A percentile compares a stretch with the other conserved stretches of the same genome.
These are phyloP conservation scores for Selaginella tamariscina DNA, from an alignment of 75 land plant species.

Conservation along the genomic window DNA sequence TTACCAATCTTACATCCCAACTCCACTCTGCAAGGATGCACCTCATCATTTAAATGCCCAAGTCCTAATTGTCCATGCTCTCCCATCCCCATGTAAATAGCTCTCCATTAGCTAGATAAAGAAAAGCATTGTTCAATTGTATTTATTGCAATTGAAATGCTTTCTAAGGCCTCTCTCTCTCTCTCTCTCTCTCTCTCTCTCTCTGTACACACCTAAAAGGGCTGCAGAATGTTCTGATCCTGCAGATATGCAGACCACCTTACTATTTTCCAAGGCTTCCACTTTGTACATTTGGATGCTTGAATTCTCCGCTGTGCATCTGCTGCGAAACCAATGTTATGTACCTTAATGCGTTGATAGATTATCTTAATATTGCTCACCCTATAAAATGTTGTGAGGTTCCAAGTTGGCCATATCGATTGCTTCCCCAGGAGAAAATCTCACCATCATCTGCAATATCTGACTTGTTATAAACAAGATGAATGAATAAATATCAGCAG, in stretches of 20 bases:
- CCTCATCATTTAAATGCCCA: slow-evolving; percentile 52
- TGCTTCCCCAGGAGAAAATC: slow-evolving; percentile 55
- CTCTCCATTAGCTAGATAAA: slow-evolving; percentile 48
- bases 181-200: no score
- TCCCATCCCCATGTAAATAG: slow-evolving; percentile 95
- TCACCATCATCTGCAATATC: slow-evolving; percentile 41
- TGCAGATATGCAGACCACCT: slow-evolving; percentile 46
- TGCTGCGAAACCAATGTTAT: slow-evolving; percentile 6
- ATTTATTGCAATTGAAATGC: no score
- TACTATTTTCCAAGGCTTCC: slow-evolving; percentile 10
- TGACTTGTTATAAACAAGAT: not conserved
- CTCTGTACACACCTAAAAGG: slow-evolving; percentile 44
- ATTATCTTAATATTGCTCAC: not conserved
- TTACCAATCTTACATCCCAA: slow-evolving; percentile 9
- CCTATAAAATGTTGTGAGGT: slow-evolving; percentile 8
- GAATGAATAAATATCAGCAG: no score
- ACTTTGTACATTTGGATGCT: slow-evolving; percentile 1
- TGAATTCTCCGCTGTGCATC: not conserved
- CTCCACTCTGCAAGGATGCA: slow-evolving; percentile 41
- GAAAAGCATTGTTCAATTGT: no score
- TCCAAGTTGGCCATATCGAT: slow-evolving; percentile 39
- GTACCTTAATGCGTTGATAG: not conserved
- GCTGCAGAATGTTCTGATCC: slow-evolving; percentile 88
- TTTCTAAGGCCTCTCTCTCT: no score
- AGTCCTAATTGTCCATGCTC: slow-evolving; percentile 98